Conservation (phyloP, 805 yeast genomes). For the Lachancea sp. region DNA sequence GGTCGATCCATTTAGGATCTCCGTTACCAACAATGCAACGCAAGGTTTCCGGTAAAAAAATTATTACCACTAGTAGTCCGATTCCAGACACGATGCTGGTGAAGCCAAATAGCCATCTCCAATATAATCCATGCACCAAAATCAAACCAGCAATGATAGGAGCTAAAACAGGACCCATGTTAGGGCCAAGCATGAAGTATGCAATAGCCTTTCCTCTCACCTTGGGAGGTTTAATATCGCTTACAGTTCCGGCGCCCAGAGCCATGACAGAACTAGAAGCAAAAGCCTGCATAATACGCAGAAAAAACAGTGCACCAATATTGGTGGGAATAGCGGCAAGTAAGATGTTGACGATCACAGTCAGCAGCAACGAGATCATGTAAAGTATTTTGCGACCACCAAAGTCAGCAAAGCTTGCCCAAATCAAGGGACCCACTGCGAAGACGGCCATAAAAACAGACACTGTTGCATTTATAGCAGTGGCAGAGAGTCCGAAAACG, state of each 20-base stretch:
- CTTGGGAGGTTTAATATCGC: slow-evolving; percentile 61
- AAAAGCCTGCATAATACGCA: slow-evolving; percentile 66
- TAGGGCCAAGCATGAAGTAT: slow-evolving; percentile 77
- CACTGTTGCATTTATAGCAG: slow-evolving; percentile 48
- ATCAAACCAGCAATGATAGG: slow-evolving; percentile 83
- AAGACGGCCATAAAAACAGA: slow-evolving; percentile 52
- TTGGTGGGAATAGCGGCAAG: slow-evolving; percentile 58
- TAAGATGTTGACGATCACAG: slow-evolving; percentile 56
- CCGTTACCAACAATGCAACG: slow-evolving; percentile 55
- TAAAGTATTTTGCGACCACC: slow-evolving; percentile 64
- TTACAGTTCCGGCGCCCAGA: slow-evolving; percentile 85
- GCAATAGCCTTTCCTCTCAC: slow-evolving; percentile 81
- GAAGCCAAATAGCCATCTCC: slow-evolving; percentile 82
- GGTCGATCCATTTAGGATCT: slow-evolving; percentile 30
- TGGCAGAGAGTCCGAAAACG: slow-evolving; percentile 37
- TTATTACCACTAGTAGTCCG: slow-evolving; percentile 44
- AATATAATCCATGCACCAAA: slow-evolving; percentile 59
- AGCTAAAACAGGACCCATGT: slow-evolving; percentile 78
- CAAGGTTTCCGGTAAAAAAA: slow-evolving; percentile 74
- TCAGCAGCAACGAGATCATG: slow-evolving; percentile 49
- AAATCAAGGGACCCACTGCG: slow-evolving; percentile 49
- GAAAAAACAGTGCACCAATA: slow-evolving; percentile 60
- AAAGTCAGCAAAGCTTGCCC: slow-evolving; percentile 51
- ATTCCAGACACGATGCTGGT: slow-evolving; percentile 60
- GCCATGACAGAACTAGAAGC: slow-evolving; percentile 87